A percentile compares a stretch with the other conserved stretches of the same genome.
phyloP scores from a whole-genome alignment of 2,329 filamentous ascomycete species.

The Trichoderma cornu-damae region DNA sequence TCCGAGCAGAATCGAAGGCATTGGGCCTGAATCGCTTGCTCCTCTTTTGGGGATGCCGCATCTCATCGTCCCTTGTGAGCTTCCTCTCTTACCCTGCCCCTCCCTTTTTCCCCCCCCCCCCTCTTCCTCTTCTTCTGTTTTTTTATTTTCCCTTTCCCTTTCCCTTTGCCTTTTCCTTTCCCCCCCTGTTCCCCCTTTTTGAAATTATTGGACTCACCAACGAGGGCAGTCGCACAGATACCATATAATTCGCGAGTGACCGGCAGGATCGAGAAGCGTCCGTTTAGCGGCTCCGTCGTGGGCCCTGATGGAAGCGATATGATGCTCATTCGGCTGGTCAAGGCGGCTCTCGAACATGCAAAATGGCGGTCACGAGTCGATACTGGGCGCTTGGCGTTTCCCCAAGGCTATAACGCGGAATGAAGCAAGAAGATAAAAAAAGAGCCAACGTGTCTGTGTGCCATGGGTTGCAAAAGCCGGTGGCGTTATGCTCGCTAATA shows the following conservation, averaged over 20 bases:
- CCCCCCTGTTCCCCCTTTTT: background rate
- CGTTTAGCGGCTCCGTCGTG: slow-evolving; percentile 31
- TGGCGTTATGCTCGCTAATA: background rate
- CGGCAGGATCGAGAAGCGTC: slow-evolving; percentile 27
- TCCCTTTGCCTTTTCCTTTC: background rate
- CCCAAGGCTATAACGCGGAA: slow-evolving; percentile 19
- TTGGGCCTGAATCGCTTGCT: slow-evolving; percentile 28
- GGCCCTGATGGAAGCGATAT: slow-evolving; percentile 28
- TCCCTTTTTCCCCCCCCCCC: background rate
- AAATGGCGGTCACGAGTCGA: slow-evolving; percentile 29
- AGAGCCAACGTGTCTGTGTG: background rate
- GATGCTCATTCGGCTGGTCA: slow-evolving; percentile 27
- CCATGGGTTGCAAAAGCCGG: background rate
- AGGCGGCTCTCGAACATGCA: slow-evolving; percentile 27
- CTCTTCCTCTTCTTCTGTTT: too few species aligned
- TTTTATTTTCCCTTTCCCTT: too few species aligned
- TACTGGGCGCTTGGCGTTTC: slow-evolving; percentile 30
- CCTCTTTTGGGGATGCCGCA: slow-evolving; percentile 30
- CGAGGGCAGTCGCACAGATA: slow-evolving; percentile 17
- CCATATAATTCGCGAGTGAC: slow-evolving; percentile 31
- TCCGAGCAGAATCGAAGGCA: slow-evolving; percentile 25
- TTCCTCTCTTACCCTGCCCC: background rate
- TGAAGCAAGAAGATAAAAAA: background rate
- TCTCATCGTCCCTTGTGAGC: slow-evolving; percentile 35
- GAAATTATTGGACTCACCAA: background rate